Base-by-base conservation (phyloP, 345 rosid species). In the Aquilaria malaccensis region DNA sequence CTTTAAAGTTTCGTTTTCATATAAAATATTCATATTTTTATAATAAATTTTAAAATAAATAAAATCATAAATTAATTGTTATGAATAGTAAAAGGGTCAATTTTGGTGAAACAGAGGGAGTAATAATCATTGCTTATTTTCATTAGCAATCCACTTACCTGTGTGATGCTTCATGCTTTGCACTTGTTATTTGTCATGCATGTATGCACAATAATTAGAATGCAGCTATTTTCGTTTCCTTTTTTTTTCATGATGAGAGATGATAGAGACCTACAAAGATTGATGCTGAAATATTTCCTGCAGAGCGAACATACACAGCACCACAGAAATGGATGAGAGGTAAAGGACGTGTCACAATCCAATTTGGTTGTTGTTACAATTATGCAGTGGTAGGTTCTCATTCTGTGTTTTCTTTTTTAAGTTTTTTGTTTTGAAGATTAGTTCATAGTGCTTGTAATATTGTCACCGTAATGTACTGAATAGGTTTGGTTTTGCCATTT, bases 241-340 rank as follows among this genome's bases (percentile, higher is more conserved):
- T 52, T 14, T 29, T 52, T 3, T 13, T 13, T 55, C 29, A 12
- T 9, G 2, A 14, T 62, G 32, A 9, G 15, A n/a, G 9, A 22
- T 30, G 6, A 2, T 50, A 22, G 30, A 11, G 50, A 43, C 31
- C n/a, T 14, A 30, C n/a, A 31, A 1, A 2, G 45, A 30, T 54
- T 62, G 12, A 22, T 67, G 31, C 56, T 49, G 32, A 31, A 51
- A 6, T 14, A 13, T 63, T 47, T 66, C 29, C 65, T 37, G 46
- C 67, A 85, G 92, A 67, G 13, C 79, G 78, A n/a, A 83, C 92
- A 4, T 85, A 73, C 72, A 60, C 85, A 37, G 86, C 81, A 65
- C 92, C 92, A 33, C 68, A 55, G 1, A 85, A 83, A 67, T 85
- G 88, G 88, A 85, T 83, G 86, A 76, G 86, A 48, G 86, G 88